A percentile compares a stretch with the other conserved stretches of the same genome.
phyloP scores from a whole-genome alignment of 192 early-diverging fungal species.

The Linnemannia schmuckeri region DNA sequence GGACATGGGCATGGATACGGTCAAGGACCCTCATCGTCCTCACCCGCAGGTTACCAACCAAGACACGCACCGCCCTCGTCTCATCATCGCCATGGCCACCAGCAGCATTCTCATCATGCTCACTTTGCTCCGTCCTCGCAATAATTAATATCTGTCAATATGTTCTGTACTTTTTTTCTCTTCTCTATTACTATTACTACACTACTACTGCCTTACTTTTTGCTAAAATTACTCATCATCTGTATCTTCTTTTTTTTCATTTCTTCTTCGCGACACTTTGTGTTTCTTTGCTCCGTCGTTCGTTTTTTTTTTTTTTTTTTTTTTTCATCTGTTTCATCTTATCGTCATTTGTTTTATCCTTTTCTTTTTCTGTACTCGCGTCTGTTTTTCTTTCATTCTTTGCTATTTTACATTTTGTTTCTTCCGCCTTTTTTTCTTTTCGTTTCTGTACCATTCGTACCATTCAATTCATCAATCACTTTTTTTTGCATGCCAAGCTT shows the following conservation, averaged over 20 bases:
- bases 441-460: conserved; percentile 6
- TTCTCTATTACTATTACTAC: not conserved
- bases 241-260: conserved; percentile 6
- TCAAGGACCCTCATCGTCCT: too few relatives aligned
- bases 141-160: not conserved
- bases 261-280: not conserved
- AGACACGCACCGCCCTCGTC: not conserved
- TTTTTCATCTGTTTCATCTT: not conserved
- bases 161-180: not conserved
- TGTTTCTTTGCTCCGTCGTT: not conserved
- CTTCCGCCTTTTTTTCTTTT: conserved; percentile 1
- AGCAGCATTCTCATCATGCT: not conserved
- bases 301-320: not conserved
- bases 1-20: not conserved
- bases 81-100: not conserved
- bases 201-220: not conserved
- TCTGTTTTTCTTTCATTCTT: not conserved
- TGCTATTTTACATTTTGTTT: not conserved
- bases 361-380: not conserved
- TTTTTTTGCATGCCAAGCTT: not conserved
- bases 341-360: not conserved
- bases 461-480: not conserved
- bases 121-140: not conserved
- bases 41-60: not conserved
- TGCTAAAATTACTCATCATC: too few relatives aligned